A percentile compares a stretch with the other conserved stretches of the same genome.
phyloP scores from a whole-genome alignment of 2,329 filamentous ascomycete genomes.

The Sporothrix globosa region DNA sequence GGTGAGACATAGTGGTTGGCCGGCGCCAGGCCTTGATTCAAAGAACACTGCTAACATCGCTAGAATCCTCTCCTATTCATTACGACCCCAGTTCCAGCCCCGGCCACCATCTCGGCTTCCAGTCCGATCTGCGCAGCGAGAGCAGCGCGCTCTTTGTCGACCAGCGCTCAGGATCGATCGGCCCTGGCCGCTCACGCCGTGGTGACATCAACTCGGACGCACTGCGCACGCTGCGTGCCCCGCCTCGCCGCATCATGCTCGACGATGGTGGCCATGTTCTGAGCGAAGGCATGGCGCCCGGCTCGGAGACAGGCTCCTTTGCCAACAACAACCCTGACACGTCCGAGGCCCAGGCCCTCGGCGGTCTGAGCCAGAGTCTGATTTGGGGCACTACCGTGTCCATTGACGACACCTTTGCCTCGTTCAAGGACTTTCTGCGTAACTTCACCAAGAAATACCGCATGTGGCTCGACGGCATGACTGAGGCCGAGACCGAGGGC shows the following conservation, averaged over 20 bases:
- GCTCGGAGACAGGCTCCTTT: slow-evolving; percentile 64
- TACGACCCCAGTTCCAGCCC: slow-evolving; percentile 91
- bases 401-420: slow-evolving; percentile 81
- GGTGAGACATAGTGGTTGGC: slow-evolving; percentile 50
- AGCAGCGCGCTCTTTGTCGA: slow-evolving; percentile 86
- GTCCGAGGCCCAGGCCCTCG: slow-evolving; percentile 86
- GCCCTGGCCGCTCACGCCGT: slow-evolving; percentile 62
- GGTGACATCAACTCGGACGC: slow-evolving; percentile 87
- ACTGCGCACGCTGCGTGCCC: slow-evolving; percentile 57
- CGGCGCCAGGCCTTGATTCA: too few species aligned
- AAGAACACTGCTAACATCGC: not conserved
- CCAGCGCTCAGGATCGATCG: slow-evolving; percentile 57
- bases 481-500: slow-evolving; percentile 71
- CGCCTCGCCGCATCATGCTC: slow-evolving; percentile 58
- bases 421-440: slow-evolving; percentile 88
- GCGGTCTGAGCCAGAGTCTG: slow-evolving; percentile 76
- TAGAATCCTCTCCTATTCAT: slow-evolving; percentile 89
- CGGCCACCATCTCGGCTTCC: slow-evolving; percentile 58
- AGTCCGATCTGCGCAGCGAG: slow-evolving; percentile 76
- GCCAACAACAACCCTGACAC: slow-evolving; percentile 74
- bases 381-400: slow-evolving; percentile 99
- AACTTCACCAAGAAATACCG: slow-evolving; percentile 95
- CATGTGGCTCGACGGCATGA: slow-evolving; percentile 83
- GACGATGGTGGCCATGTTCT: slow-evolving; percentile 63
- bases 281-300: slow-evolving; percentile 51